Conservation (phyloP, 1,284 basidiomycete species). For the Coniophora puteana region DNA sequence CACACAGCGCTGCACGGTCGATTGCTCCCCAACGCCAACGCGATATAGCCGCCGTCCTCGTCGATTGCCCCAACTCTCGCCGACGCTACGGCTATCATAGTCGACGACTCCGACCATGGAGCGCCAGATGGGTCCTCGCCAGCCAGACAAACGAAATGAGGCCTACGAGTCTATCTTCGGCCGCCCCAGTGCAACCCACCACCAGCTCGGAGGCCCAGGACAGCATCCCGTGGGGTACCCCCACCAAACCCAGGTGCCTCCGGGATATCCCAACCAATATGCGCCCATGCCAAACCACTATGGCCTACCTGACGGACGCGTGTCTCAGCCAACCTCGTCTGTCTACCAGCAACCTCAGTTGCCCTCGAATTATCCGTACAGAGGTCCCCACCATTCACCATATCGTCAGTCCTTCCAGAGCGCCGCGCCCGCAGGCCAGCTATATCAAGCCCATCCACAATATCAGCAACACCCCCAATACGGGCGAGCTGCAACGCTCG, state of each 20-base stretch:
- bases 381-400: constrained; percentile 26
- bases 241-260: constrained; percentile 14
- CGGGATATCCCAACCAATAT: constrained; percentile 20
- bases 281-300: constrained; percentile 22
- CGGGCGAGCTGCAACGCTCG: constrained; percentile 28
- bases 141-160: constrained; percentile 68
- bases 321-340: constrained; percentile 26
- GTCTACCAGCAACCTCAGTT: constrained; percentile 21
- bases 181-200: constrained; percentile 58
- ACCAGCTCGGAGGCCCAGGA: constrained; percentile 32
- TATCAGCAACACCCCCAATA: constrained; percentile 26
- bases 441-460: constrained; percentile 22
- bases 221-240: constrained; percentile 17
- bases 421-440: constrained; percentile 16
- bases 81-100: not conserved
- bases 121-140: constrained; percentile 64
- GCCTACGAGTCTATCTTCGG: constrained; percentile 85
- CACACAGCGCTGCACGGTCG: no score
- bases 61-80: not conserved
- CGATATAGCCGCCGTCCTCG: not conserved
- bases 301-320: constrained; percentile 23
- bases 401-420: constrained; percentile 30
- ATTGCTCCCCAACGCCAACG: not conserved
- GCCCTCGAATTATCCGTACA: constrained; percentile 26
- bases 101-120: constrained; percentile 42